A percentile compares a stretch with the other conserved stretches of the same genome.
These are phyloP conservation scores for Taiozyma sp. DNA, from an alignment of 1,139 yeast genomes.

Conservation along the genomic window DNA sequence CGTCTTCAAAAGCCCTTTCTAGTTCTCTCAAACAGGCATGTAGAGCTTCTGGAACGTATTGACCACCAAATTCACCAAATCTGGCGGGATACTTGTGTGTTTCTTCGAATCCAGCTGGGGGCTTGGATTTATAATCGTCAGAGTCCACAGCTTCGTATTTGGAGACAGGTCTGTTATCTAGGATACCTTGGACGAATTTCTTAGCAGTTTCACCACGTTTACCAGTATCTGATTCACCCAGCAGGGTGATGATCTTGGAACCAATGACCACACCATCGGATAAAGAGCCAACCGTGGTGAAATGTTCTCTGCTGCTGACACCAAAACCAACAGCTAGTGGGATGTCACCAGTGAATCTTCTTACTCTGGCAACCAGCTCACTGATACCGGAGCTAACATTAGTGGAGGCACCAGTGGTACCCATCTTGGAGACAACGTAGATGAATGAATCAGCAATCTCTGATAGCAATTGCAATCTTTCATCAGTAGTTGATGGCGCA, in stretches of 20 bases:
- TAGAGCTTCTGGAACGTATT: constrained; percentile 94
- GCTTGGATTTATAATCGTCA: constrained; percentile 23
- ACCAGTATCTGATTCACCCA: constrained; percentile 60
- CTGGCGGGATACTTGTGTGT: constrained; percentile 57
- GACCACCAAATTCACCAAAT: constrained; percentile 97
- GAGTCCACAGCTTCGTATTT: constrained; percentile 22
- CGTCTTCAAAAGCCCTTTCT: constrained; percentile 80
- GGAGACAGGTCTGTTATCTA: constrained; percentile 49
- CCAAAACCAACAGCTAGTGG: constrained; percentile 98
- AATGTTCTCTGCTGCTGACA: constrained; percentile 90
- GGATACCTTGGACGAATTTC: constrained; percentile 61
- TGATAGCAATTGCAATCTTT: constrained; percentile 70
- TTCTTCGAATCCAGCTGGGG: constrained; percentile 45
- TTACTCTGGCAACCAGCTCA: constrained; percentile 66
- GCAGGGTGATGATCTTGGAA: constrained; percentile 66
- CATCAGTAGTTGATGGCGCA: constrained; percentile 95
- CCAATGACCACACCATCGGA: constrained; percentile 98
- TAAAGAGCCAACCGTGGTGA: constrained; percentile 64
- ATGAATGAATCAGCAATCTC: constrained; percentile 91
- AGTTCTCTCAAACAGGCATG: constrained; percentile 88
- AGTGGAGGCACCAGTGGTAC: constrained; percentile 86
- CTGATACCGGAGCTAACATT: constrained; percentile 61
- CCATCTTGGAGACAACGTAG: constrained; percentile 96
- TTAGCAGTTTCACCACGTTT: constrained; percentile 56
- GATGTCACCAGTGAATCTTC: constrained; percentile 63